Evolutionary conservation across 768 basidiomycete genomes (phyloP), one percentile per base, ranked within the genome.

Genomic region (Fomitopsis pulvina): DNA sequence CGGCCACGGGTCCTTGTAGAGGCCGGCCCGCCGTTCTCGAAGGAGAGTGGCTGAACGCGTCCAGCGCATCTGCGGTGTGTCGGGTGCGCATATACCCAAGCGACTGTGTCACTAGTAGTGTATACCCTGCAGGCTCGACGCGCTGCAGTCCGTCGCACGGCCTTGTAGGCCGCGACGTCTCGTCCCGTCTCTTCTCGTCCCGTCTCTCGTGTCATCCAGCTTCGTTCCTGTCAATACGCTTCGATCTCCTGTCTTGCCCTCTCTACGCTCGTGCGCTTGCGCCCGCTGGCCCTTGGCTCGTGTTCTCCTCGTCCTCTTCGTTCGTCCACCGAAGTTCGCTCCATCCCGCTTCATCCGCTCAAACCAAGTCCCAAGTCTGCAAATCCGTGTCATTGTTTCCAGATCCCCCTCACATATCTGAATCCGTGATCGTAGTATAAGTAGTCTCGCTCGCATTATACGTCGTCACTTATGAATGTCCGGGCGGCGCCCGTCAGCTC

Each of bases 101-200:
- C 20, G 41, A 41, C 8, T n/a, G 41, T 11, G 41, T 43, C n/a
- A 41, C 9, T 12, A 7, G 32, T 8, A 41, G 39, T 20, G 39
- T 41, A 41, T 41, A 41, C 24, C 41, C 26, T 29, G 43, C 43
- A 44, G 43, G 43, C 43, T 29, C 43, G 43, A 44, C 43, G 43
- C 43, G 22, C 43, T 44, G 43, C 43, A 29, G 43, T 10, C 14
- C 34, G 5, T 18, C 34, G 43, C 26, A 27, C 43, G 43, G 43
- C 43, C 43, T 26, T 44, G 43, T 18, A 44, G 43, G 43, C 29
- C 43, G 22, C 26, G 43, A n/a, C n/a, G 9, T 41, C 39, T 12
- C 39, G 18, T 20, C 18, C 39, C 16, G 9, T 20, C 39, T 34
- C 9, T 41, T 20, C 39, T n/a, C n/a, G n/a, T n/a, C 39, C 16